Evolutionary conservation across 2,329 filamentous ascomycete genomes (phyloP).

Genomic region (Calonectria henricotiae): DNA sequence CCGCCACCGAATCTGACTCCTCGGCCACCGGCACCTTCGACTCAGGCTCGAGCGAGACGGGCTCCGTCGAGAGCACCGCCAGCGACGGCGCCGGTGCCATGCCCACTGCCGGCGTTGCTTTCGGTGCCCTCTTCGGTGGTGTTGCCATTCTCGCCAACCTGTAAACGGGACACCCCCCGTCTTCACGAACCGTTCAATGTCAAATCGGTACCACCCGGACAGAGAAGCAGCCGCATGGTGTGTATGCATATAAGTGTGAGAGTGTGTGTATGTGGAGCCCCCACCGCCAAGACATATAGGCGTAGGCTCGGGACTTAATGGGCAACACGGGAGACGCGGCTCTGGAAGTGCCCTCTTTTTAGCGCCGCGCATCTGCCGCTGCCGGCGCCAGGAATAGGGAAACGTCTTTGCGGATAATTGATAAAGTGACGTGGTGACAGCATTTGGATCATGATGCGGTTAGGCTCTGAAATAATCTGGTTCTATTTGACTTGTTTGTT

Average conservation of each 20-base stretch:
- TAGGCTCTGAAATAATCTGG: not conserved
- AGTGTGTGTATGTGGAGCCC: constrained; percentile 9
- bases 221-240: not conserved
- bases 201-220: not conserved
- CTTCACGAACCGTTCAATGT: not conserved
- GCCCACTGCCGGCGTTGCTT: constrained; percentile 62
- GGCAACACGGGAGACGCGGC: not conserved
- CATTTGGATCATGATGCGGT: constrained; percentile 17
- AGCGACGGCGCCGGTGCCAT: constrained; percentile 54
- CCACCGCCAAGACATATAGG: constrained; percentile 6
- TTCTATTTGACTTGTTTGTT: not conserved
- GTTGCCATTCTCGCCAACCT: constrained; percentile 64
- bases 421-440: constrained; percentile 2
- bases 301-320: constrained; percentile 34
- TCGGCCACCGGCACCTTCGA: constrained; percentile 41
- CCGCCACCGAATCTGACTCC: constrained; percentile 52
- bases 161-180: constrained; percentile 52
- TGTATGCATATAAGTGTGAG: not conserved
- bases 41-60: constrained; percentile 41
- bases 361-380: constrained; percentile 34
- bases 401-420: not conserved
- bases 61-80: constrained; percentile 34
- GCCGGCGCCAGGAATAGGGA: constrained; percentile 5
- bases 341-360: constrained; percentile 12
- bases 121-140: constrained; percentile 66